Evolutionary conservation across 768 basidiomycete genomes (phyloP), one percentile per base, ranked within the genome.

Genomic region (Collybia sordida): DNA sequence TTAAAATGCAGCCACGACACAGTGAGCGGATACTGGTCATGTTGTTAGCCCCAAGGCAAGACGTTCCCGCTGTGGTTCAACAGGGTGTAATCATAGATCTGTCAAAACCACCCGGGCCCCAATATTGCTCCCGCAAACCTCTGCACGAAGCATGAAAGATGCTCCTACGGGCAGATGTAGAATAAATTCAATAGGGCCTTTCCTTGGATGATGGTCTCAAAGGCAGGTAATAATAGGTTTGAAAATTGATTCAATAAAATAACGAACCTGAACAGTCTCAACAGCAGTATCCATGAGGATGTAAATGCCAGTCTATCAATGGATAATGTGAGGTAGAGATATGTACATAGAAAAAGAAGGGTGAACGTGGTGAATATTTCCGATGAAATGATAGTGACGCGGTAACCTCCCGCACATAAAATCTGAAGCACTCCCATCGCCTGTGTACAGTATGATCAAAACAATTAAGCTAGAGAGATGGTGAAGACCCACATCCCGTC

Each of bases 331-430:
- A 22, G 42, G 12, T n/a, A 38, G 40, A 21, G 25, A 47, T 5
- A 21, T 83, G 64, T 64, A 90, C 90, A 95, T 17, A 93, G 94
- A 23, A 96, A 74, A 21, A 96, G 80, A 12, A 95, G 95, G 0
- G 95, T 98, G 61, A 97, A 95, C 1, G 92, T 90, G 9, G 86
- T 95, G 68, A 87, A 97, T 6, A 93, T 98, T 59, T 96, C 90
- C 1, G 90, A 73, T 1, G 88, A 81, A 45, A 97, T 77, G 43
- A 98, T 72, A 3, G 93, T 96, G 51, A 98, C 88, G 67, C 97
- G 94, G 68, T 93, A 98, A 55, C 94, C 90, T 27, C 88, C 90
- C 9, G 82, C 75, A 48, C 84, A 75, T 23, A 98, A 72, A 7
- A 77, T 78, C 59, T 92, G 78, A 17, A 98, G 70, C 4, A 89